phyloP scores from a whole-genome alignment of 768 basidiomycete species.

The Tylopilus sp. region DNA sequence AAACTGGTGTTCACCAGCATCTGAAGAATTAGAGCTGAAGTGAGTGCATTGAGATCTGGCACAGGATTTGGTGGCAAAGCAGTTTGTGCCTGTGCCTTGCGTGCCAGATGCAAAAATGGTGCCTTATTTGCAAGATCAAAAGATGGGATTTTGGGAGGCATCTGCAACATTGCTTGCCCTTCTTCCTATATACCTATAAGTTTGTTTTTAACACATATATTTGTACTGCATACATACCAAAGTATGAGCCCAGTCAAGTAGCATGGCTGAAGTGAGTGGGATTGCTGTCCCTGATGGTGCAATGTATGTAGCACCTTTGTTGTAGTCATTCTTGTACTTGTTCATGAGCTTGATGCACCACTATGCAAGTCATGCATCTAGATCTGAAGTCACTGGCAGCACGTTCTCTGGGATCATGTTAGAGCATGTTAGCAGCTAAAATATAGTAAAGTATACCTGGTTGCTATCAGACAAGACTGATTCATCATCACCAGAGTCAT shows the following conservation, averaged over 20 bases:
- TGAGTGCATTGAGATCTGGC: background rate
- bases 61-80: background rate
- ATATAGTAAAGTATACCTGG: background rate
- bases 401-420: background rate
- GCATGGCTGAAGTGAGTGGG: background rate
- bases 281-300: background rate
- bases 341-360: background rate
- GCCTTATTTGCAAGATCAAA: background rate
- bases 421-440: background rate
- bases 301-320: background rate
- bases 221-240: background rate
- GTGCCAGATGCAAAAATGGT: background rate
- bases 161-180: background rate
- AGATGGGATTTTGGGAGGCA: background rate
- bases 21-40: background rate
- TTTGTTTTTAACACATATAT: background rate
- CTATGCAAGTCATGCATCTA: background rate
- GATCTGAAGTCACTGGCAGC: background rate
- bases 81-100: background rate
- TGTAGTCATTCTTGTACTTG: background rate
- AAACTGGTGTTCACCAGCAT: background rate
- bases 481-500: background rate
- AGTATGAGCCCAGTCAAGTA: background rate
- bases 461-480: background rate
- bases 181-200: background rate